These are phyloP conservation scores for Ceratobasidium papillatum DNA, from an alignment of 1,284 basidiomycete species.

Conservation along the genomic window DNA sequence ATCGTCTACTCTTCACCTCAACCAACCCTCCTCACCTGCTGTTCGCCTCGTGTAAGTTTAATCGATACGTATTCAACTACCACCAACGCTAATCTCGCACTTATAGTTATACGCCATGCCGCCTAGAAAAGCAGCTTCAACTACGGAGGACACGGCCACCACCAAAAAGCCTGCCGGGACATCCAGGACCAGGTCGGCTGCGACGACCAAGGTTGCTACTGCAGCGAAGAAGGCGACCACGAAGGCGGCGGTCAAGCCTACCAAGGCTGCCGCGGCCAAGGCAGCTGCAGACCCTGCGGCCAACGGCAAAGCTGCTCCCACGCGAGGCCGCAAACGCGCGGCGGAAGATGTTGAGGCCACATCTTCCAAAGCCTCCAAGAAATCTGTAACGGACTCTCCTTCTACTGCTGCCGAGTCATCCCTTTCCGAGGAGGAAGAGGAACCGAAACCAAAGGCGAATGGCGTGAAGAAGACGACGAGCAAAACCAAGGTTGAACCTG, in stretches of 20 bases:
- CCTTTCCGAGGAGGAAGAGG: constrained; percentile 7
- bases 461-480: constrained; percentile 34
- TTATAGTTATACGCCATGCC: background rate
- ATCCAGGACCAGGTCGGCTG: background rate
- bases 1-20: constrained; percentile 13
- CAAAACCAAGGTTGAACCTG: background rate
- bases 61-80: background rate
- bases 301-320: constrained; percentile 33
- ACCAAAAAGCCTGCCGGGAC: constrained; percentile 23
- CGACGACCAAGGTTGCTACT: background rate
- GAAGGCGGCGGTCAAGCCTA: constrained; percentile 16
- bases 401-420: constrained; percentile 15
- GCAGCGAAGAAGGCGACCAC: constrained; percentile 6
- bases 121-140: constrained; percentile 9
- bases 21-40: constrained; percentile 14
- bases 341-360: constrained; percentile 2
- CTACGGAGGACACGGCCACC: background rate
- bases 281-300: constrained; percentile 7
- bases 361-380: constrained; percentile 19
- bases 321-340: constrained; percentile 33
- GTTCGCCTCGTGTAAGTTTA: constrained; percentile 4
- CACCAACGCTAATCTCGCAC: constrained; percentile 2
- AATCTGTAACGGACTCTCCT: constrained; percentile 19
- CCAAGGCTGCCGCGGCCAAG: background rate
- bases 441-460: constrained; percentile 18